phyloP scores from a whole-genome alignment of 192 early-diverging fungal species.

The Irineochytrium annulatum region DNA sequence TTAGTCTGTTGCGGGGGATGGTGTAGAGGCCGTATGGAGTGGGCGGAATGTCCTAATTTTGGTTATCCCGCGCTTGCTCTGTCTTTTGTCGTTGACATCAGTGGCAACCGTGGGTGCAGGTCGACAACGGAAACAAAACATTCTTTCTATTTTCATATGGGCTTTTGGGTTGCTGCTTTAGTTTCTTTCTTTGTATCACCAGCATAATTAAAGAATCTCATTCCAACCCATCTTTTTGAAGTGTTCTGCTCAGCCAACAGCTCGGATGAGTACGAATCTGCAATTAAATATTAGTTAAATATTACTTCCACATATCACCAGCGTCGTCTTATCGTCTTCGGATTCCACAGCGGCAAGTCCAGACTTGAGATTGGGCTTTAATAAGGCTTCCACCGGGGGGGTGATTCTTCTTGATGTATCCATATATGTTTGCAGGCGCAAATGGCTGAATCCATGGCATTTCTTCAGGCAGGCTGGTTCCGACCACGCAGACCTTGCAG shows the following conservation, averaged over 20 bases:
- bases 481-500: constrained; percentile 58
- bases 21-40: too few species aligned
- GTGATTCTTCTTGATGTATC: not conserved
- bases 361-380: not conserved
- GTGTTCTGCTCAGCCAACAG: too few species aligned
- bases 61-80: too few species aligned
- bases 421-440: not conserved
- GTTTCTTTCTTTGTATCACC: too few species aligned
- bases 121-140: too few species aligned
- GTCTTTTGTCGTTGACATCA: not conserved
- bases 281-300: not conserved
- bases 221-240: too few species aligned
- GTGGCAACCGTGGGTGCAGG: too few species aligned
- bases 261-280: not conserved
- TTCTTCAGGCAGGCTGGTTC: constrained; percentile 69
- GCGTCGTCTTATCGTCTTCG: not conserved
- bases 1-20: too few species aligned
- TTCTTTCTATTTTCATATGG: too few species aligned
- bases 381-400: not conserved
- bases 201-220: too few species aligned
- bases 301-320: not conserved
- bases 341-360: not conserved
- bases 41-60: too few species aligned
- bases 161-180: too few species aligned
- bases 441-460: constrained; percentile 83